Percentiles rank a stretch among this genome's conserved stretches.
Conservation (phyloP, 2,329 filamentous ascomycete species). For the Stagonosporopsis rhizophila region DNA sequence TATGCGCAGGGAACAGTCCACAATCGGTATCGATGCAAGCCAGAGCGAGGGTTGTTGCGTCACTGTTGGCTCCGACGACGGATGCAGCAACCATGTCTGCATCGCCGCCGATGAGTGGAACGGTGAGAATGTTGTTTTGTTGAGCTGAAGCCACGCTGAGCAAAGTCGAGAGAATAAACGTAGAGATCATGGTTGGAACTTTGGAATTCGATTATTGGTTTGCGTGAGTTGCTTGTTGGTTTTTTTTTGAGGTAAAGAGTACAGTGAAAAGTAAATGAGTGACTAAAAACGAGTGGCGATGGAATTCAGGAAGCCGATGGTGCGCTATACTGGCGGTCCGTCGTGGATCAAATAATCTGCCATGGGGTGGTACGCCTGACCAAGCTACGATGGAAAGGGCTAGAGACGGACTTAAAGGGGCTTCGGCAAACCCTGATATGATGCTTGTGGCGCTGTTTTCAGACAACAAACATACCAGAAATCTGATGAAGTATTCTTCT, state of each 20-base stretch:
- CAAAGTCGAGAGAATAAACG: slow-evolving; percentile 9
- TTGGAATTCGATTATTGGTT: background rate
- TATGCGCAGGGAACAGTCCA: slow-evolving; percentile 30
- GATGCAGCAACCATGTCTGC: slow-evolving; percentile 17
- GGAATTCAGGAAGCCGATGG: background rate
- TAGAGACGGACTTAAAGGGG: background rate
- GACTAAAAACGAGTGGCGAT: background rate
- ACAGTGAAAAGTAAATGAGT: background rate
- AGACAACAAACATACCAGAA: background rate
- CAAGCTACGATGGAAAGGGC: background rate
- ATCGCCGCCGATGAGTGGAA: slow-evolving; percentile 21
- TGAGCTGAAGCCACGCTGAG: slow-evolving; percentile 23
- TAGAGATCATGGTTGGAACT: slow-evolving; percentile 12
- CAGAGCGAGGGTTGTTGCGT: slow-evolving; percentile 22
- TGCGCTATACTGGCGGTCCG: background rate
- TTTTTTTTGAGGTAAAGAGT: background rate
- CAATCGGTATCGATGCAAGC: slow-evolving; percentile 21
- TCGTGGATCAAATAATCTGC: background rate
- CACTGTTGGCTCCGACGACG: slow-evolving; percentile 22
- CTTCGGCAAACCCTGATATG: background rate
- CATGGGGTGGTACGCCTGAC: background rate
- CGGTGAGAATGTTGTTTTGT: slow-evolving; percentile 15
- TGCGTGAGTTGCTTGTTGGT: background rate
- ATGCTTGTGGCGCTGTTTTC: background rate
- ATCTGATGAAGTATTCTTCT: background rate